phyloP scores from a whole-genome alignment of 192 early-diverging fungal genomes.

The Gamsiella multidivaricata region DNA sequence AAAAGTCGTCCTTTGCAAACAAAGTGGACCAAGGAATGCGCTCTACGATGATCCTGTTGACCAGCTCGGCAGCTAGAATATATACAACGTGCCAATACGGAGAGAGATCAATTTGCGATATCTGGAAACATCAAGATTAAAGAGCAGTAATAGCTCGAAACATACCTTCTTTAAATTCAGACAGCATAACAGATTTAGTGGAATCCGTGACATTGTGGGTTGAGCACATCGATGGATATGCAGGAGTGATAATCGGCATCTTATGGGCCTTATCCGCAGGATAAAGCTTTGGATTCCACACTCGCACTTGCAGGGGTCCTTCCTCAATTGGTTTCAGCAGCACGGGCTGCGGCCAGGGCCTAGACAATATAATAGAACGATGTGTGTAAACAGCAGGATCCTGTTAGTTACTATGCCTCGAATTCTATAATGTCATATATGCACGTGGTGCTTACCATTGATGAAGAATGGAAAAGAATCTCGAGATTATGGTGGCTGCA shows the following conservation, averaged over 20 bases:
- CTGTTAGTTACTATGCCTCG: no score
- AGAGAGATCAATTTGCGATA: neutral
- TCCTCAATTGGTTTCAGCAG: slow-evolving; percentile 88
- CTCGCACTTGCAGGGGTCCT: slow-evolving; percentile 85
- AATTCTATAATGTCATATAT: no score
- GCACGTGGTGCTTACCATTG: slow-evolving; percentile 71
- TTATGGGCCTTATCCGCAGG: slow-evolving; percentile 81
- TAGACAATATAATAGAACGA: slow-evolving; percentile 26
- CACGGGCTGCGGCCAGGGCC: slow-evolving; percentile 93
- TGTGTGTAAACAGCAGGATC: no score
- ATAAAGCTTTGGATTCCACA: slow-evolving; percentile 97
- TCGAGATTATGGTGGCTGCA: slow-evolving; percentile 84
- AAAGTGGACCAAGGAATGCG: slow-evolving; percentile 83
- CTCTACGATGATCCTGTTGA: slow-evolving; percentile 80
- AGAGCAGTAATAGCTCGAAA: neutral
- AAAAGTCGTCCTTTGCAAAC: slow-evolving; percentile 92
- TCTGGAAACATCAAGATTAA: no score
- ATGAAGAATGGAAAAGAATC: slow-evolving; percentile 90
- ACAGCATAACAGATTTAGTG: slow-evolving; percentile 83
- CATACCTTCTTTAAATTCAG: slow-evolving; percentile 80
- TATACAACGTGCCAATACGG: neutral
- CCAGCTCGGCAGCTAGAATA: slow-evolving; percentile 72
- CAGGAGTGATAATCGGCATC: slow-evolving; percentile 99
- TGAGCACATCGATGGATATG: slow-evolving; percentile 98
- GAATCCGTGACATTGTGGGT: slow-evolving; percentile 96